These are phyloP conservation scores for Paxillus involutus DNA, from an alignment of 768 basidiomycete genomes.

Conservation along the genomic window DNA sequence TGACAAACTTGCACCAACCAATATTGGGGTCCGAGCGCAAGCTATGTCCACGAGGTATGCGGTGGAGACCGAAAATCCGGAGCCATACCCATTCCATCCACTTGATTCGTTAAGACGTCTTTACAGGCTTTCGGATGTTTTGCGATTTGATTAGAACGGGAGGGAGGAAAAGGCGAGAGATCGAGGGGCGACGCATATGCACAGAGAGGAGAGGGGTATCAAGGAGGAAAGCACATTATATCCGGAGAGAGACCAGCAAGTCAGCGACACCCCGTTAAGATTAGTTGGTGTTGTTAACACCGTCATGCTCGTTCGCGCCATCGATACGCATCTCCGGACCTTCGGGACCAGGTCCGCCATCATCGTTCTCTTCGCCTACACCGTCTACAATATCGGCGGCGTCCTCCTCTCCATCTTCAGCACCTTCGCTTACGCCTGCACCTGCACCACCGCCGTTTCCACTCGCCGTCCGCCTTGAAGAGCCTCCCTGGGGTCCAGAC, in stretches of 20 bases:
- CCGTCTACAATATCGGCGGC: conserved; percentile 17
- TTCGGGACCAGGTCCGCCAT: conserved; percentile 25
- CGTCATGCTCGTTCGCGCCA: conserved; percentile 24
- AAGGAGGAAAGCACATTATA: conserved; percentile 29
- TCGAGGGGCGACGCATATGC: conserved; percentile 25
- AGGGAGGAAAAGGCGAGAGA: conserved; percentile 18
- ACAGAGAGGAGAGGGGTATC: conserved; percentile 27
- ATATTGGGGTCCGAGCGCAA: conserved; percentile 12
- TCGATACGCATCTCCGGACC: conserved; percentile 47
- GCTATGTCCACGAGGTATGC: not conserved
- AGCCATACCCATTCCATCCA: conserved; percentile 49
- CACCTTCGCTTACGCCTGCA: conserved; percentile 11
- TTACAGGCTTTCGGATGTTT: conserved; percentile 33
- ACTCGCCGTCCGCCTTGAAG: conserved; percentile 47
- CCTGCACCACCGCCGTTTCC: conserved; percentile 33
- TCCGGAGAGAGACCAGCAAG: conserved; percentile 15
- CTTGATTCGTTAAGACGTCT: conserved; percentile 31
- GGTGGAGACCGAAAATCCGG: conserved; percentile 34
- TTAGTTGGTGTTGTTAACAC: conserved; percentile 23
- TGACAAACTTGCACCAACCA: conserved; percentile 4
- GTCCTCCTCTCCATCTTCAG: conserved; percentile 25
- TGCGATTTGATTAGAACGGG: conserved; percentile 23
- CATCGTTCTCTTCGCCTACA: conserved; percentile 24
- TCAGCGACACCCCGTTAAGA: conserved; percentile 3
- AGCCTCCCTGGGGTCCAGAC: conserved; percentile 73